Evolutionary conservation across 2,329 filamentous ascomycete species (phyloP).

Genomic region (Endoconidiophora polonica): DNA sequence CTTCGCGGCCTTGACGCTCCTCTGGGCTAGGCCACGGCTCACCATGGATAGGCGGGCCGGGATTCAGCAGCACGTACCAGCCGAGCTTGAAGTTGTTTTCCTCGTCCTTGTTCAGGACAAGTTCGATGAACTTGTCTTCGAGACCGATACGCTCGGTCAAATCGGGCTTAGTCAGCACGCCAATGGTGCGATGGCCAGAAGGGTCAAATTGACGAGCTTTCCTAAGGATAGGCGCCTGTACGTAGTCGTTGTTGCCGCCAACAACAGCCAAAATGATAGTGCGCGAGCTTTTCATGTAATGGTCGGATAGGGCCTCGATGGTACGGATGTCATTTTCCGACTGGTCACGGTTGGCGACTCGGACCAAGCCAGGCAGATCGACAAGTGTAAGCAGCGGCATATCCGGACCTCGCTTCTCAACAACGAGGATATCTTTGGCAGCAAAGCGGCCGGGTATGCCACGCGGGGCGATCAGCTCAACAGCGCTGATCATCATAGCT

Average conservation of each 20-base stretch:
- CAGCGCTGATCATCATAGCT: slow-evolving; percentile 32
- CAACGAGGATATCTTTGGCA: slow-evolving; percentile 35
- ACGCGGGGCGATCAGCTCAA: slow-evolving; percentile 33
- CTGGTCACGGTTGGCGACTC: slow-evolving; percentile 35
- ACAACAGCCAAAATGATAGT: slow-evolving; percentile 40
- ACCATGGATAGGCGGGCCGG: slow-evolving; percentile 26
- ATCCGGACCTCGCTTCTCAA: slow-evolving; percentile 42
- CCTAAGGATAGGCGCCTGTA: slow-evolving; percentile 33
- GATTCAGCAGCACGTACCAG: slow-evolving; percentile 35
- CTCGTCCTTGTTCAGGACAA: slow-evolving; percentile 32
- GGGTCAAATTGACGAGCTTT: slow-evolving; percentile 35
- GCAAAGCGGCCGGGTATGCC: slow-evolving; percentile 34
- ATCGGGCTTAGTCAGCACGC: slow-evolving; percentile 36
- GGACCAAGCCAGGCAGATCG: slow-evolving; percentile 42
- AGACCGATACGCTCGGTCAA: slow-evolving; percentile 35
- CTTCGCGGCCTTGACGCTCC: slow-evolving; percentile 27
- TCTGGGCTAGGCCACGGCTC: slow-evolving; percentile 28
- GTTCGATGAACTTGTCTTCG: slow-evolving; percentile 37
- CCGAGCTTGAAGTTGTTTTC: slow-evolving; percentile 34
- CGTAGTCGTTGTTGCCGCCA: slow-evolving; percentile 37
- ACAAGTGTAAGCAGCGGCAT: slow-evolving; percentile 44
- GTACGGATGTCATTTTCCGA: slow-evolving; percentile 34
- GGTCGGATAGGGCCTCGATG: slow-evolving; percentile 33
- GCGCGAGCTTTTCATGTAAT: slow-evolving; percentile 38
- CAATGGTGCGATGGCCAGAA: slow-evolving; percentile 31